Evolutionary conservation across 257 asterid genomes (phyloP).

Genomic region (Solanum medicagineum): DNA sequence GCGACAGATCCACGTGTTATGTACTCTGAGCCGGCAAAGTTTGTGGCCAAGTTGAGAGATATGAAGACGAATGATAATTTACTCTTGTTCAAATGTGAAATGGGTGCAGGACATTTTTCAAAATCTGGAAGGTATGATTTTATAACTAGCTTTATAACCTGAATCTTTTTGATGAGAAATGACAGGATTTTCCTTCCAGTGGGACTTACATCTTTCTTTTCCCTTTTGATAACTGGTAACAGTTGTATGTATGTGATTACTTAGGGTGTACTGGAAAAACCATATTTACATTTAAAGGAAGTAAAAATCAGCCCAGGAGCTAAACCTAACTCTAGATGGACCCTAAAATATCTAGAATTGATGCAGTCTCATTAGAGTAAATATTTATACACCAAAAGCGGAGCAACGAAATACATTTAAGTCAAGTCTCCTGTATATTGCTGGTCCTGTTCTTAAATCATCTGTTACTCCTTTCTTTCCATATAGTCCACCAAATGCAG

Average conservation of each 20-base stretch:
- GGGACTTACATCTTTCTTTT: not conserved
- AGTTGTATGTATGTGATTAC: not conserved
- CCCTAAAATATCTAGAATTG: not conserved
- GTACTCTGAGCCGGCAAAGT: conserved; percentile 93
- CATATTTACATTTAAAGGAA: not conserved
- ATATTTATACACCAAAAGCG: not conserved
- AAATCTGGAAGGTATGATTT: conserved; percentile 77
- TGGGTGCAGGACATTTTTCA: conserved; percentile 94
- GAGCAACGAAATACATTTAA: not conserved
- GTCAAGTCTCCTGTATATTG: not conserved
- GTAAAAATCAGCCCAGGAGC: not conserved
- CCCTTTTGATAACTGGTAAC: not conserved
- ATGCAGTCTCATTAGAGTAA: not conserved
- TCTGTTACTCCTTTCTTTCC: not conserved
- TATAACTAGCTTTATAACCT: not conserved
- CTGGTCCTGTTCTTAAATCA: not conserved
- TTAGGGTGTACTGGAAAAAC: not conserved
- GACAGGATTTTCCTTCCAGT: not conserved
- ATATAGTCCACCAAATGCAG: not conserved
- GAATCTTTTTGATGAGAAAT: not conserved
- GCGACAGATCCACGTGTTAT: conserved; percentile 71
- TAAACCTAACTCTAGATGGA: not conserved
- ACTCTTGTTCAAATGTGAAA: conserved; percentile 75
- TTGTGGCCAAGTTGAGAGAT: conserved; percentile 88
- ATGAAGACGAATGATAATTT: conserved; percentile 60